These are phyloP conservation scores for Marchantia polymorpha DNA, from an alignment of 225 moss, liverwort and hornwort genomes.

Conservation along the genomic window DNA sequence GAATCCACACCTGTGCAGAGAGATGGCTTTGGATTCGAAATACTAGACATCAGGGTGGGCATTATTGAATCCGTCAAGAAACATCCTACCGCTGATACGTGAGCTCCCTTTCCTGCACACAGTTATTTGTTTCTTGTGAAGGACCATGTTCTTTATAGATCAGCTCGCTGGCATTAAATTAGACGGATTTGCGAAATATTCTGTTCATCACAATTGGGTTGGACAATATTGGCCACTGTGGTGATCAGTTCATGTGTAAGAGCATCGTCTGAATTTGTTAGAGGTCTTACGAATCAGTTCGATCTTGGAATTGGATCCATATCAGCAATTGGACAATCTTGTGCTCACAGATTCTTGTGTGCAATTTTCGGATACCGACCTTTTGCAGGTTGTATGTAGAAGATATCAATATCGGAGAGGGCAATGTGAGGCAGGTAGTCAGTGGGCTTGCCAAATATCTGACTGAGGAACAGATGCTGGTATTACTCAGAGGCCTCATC, in stretches of 20 bases:
- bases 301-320: neutral
- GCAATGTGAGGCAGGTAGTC: constrained; percentile 39
- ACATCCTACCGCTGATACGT: constrained; percentile 45
- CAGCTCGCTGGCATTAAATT: neutral
- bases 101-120: constrained; percentile 10
- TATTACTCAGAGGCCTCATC: neutral
- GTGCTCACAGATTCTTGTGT: neutral
- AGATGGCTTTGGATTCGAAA: constrained; percentile 35
- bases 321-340: too few species aligned
- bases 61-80: constrained; percentile 37
- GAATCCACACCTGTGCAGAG: constrained; percentile 23
- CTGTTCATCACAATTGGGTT: neutral
- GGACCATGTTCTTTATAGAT: neutral
- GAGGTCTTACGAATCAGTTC: too few species aligned
- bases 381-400: constrained; percentile 41
- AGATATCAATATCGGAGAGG: constrained; percentile 47
- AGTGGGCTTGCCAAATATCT: constrained; percentile 74
- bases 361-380: neutral
- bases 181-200: neutral
- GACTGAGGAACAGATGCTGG: constrained; percentile 75
- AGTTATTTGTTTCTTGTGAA: neutral
- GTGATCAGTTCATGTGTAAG: neutral
- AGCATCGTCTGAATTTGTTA: neutral
- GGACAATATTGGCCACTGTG: neutral
- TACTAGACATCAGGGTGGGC: constrained; percentile 44